Evolutionary conservation across 2,329 filamentous ascomycete species (phyloP).

Genomic region (Verticillium nubilum): DNA sequence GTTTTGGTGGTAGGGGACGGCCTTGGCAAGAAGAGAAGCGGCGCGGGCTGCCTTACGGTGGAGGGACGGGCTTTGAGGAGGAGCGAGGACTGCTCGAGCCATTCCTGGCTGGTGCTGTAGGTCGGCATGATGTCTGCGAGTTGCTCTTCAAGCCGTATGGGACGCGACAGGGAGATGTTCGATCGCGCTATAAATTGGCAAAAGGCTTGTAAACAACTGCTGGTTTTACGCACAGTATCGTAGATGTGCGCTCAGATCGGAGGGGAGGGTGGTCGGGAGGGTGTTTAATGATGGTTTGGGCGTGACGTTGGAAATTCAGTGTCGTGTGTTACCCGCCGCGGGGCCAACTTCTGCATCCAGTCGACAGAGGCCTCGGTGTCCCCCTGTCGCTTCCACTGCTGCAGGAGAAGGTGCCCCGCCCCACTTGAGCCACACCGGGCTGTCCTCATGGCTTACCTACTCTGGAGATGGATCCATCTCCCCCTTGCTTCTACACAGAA

Average conservation of each 20-base stretch:
- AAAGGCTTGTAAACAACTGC: not conserved
- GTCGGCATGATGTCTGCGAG: constrained; percentile 60
- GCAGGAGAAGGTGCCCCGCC: not conserved
- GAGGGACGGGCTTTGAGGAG: constrained; percentile 81
- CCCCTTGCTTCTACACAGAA: too few species aligned
- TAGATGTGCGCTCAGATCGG: not conserved
- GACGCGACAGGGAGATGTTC: not conserved
- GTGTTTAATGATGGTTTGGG: not conserved
- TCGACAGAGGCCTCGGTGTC: not conserved
- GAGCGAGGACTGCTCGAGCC: constrained; percentile 81
- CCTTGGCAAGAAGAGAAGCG: constrained; percentile 7
- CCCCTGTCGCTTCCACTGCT: not conserved
- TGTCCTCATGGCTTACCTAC: too few species aligned
- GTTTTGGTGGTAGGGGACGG: not conserved
- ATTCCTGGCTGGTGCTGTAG: constrained; percentile 79
- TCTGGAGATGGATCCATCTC: too few species aligned
- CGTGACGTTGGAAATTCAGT: not conserved
- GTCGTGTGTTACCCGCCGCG: not conserved
- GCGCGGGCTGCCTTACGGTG: constrained; percentile 49
- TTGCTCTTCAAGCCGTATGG: not conserved
- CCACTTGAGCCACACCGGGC: too few species aligned
- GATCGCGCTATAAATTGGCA: not conserved
- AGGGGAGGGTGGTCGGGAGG: not conserved
- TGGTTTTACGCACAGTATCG: not conserved
- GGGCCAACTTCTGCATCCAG: not conserved